Percentiles rank a stretch among this genome's conserved stretches.
phyloP scores from a whole-genome alignment of 2,329 filamentous ascomycete genomes.

The Penicillium fuscoglaucum region DNA sequence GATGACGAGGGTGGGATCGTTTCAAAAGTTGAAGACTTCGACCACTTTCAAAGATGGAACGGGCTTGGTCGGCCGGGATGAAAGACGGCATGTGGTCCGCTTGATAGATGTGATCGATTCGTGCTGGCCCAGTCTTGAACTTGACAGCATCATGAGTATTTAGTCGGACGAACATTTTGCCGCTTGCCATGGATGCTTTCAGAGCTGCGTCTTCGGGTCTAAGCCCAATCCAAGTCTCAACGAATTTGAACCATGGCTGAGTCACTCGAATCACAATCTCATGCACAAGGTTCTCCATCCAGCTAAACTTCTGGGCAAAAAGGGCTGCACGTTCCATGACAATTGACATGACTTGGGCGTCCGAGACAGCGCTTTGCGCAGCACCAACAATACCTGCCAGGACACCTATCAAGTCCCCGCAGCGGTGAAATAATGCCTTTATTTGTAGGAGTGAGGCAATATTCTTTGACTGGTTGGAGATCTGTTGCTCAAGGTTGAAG shows the following conservation, averaged over 20 bases:
- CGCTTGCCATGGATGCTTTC: conserved; percentile 50
- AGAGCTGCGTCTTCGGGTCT: conserved; percentile 58
- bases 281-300: conserved; percentile 64
- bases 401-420: conserved; percentile 38
- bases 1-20: conserved; percentile 69
- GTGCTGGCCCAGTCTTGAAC: conserved; percentile 60
- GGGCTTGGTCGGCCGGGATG: conserved; percentile 67
- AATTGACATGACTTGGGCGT: conserved; percentile 62
- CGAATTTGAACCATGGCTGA: conserved; percentile 65
- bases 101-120: conserved; percentile 57
- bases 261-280: conserved; percentile 66
- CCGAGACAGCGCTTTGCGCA: conserved; percentile 53
- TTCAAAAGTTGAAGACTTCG: conserved; percentile 72
- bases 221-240: conserved; percentile 75
- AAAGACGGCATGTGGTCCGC: conserved; percentile 67
- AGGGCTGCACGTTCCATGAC: conserved; percentile 63
- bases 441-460: conserved; percentile 39
- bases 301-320: conserved; percentile 63
- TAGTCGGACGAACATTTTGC: conserved; percentile 62
- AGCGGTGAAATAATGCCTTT: conserved; percentile 42
- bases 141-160: conserved; percentile 60
- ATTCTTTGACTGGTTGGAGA: conserved; percentile 28
- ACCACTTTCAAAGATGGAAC: conserved; percentile 75
- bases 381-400: conserved; percentile 41
- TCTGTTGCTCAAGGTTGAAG: conserved; percentile 39